phyloP scores from a whole-genome alignment of 1,139 yeast species.

The Yamadazyma trypodendri region DNA sequence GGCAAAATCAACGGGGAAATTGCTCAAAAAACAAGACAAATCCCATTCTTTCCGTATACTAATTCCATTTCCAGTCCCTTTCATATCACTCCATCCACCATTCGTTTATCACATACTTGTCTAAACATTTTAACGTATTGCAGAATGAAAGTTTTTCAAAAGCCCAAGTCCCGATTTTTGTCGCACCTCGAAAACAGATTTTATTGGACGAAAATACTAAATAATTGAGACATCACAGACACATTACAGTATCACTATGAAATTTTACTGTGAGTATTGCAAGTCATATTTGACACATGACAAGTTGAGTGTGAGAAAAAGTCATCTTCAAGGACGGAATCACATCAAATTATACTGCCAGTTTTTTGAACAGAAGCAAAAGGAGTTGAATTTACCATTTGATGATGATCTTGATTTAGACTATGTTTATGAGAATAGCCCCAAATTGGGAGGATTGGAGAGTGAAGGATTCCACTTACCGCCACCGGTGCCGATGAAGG shows the following conservation, averaged over 20 bases:
- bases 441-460: slow-evolving; percentile 36
- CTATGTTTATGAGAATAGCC: slow-evolving; percentile 38
- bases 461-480: slow-evolving; percentile 25
- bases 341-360: slow-evolving; percentile 75
- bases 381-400: slow-evolving; percentile 44
- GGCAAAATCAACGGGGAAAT: no score
- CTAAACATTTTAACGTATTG: slow-evolving; percentile 15
- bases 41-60: no score
- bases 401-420: slow-evolving; percentile 36
- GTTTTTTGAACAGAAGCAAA: slow-evolving; percentile 65
- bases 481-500: slow-evolving; percentile 33
- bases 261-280: slow-evolving; percentile 85
- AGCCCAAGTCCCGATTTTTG: slow-evolving; percentile 11
- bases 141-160: slow-evolving; percentile 4
- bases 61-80: background rate
- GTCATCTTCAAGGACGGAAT: slow-evolving; percentile 78
- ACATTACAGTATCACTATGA: slow-evolving; percentile 15
- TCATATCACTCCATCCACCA: background rate
- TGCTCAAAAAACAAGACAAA: no score
- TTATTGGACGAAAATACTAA: slow-evolving; percentile 7
- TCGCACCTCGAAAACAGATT: slow-evolving; percentile 10
- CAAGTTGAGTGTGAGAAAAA: slow-evolving; percentile 80
- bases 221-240: background rate
- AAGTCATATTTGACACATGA: slow-evolving; percentile 85
- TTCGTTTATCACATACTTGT: slow-evolving; percentile 16